These are phyloP conservation scores for Thozetella sp. DNA, from an alignment of 495 filamentous ascomycete species.

Conservation along the genomic window DNA sequence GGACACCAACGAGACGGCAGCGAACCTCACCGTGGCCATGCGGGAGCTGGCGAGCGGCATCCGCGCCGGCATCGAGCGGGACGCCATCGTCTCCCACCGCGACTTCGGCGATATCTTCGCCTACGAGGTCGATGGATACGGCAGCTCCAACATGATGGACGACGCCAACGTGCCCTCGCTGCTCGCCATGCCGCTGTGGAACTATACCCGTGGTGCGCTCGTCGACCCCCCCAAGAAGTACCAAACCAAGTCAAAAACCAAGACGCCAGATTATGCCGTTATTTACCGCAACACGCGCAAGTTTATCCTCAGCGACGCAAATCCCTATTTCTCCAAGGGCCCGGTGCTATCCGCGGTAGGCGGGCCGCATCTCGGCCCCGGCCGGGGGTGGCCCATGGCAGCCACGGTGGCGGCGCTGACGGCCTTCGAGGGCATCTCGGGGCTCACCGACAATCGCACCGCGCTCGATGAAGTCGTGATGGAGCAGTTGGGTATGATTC, in stretches of 20 bases:
- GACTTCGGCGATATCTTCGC: slow-evolving; percentile 53
- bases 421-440: slow-evolving; percentile 43
- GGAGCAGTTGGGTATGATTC: slow-evolving; percentile 34
- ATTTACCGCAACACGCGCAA: slow-evolving; percentile 61
- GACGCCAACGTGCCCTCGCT: slow-evolving; percentile 66
- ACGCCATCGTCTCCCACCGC: slow-evolving; percentile 31
- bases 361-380: slow-evolving; percentile 59
- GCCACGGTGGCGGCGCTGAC: slow-evolving; percentile 49
- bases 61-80: slow-evolving; percentile 49
- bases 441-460: slow-evolving; percentile 37
- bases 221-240: neutral
- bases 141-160: slow-evolving; percentile 61
- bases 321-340: slow-evolving; percentile 62
- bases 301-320: slow-evolving; percentile 53
- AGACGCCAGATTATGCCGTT: slow-evolving; percentile 18
- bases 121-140: slow-evolving; percentile 65
- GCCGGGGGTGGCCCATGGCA: slow-evolving; percentile 63
- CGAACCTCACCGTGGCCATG: slow-evolving; percentile 52
- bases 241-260: neutral
- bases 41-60: slow-evolving; percentile 48
- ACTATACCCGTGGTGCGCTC: slow-evolving; percentile 20
- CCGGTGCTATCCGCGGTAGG: slow-evolving; percentile 58
- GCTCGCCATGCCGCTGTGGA: slow-evolving; percentile 41
- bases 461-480: slow-evolving; percentile 20
- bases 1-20: slow-evolving; percentile 31